These are phyloP conservation scores for Halenospora varia DNA, from an alignment of 495 filamentous ascomycete genomes.

Conservation along the genomic window DNA sequence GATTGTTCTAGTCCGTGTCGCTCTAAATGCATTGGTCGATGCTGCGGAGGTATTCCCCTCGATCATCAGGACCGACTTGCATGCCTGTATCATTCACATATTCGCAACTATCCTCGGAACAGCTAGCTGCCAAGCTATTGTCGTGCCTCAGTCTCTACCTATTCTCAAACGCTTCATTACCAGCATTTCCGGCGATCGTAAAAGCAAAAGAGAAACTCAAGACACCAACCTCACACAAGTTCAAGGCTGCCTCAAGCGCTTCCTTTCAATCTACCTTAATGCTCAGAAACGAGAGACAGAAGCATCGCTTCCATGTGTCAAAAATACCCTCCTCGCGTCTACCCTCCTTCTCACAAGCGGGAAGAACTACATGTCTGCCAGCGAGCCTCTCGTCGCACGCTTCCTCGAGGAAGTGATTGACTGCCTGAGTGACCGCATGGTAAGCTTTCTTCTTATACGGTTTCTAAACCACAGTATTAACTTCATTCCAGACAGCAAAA, in stretches of 20 bases:
- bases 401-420: conserved; percentile 77
- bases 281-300: conserved; percentile 81
- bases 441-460: conserved; percentile 25
- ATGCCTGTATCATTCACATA: conserved; percentile 95
- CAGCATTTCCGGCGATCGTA: conserved; percentile 53
- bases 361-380: conserved; percentile 63
- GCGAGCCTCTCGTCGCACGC: conserved; percentile 63
- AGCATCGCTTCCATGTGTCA: conserved; percentile 80
- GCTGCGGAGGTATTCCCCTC: conserved; percentile 92
- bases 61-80: conserved; percentile 93
- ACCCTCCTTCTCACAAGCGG: conserved; percentile 86
- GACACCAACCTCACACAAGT: conserved; percentile 40
- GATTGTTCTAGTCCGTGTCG: conserved; percentile 69
- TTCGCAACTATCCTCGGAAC: conserved; percentile 91
- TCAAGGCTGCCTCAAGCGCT: conserved; percentile 70
- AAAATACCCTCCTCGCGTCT: conserved; percentile 82
- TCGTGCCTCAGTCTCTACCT: conserved; percentile 86
- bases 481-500: conserved; percentile 59
- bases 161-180: conserved; percentile 88
- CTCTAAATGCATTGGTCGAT: conserved; percentile 85
- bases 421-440: conserved; percentile 75
- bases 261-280: conserved; percentile 73
- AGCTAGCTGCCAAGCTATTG: conserved; percentile 75
- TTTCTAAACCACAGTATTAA: conserved; percentile 5
- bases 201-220: conserved; percentile 17